phyloP scores from a whole-genome alignment of 75 land plant genomes.

The Pseudotsuga menziesii region DNA sequence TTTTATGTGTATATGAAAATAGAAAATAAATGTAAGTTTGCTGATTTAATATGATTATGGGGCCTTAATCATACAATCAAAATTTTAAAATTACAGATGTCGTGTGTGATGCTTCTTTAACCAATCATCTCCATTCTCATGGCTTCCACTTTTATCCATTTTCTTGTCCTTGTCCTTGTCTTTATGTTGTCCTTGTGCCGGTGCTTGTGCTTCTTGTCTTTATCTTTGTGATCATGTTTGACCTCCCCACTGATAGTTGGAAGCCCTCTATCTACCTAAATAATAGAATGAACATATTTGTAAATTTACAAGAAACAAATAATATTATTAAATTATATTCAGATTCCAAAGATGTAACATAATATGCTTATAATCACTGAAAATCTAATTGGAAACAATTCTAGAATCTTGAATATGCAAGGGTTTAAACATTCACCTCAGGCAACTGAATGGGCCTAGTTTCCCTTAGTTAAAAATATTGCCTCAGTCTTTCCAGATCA shows the following conservation, averaged over 20 bases:
- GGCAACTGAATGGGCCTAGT: constrained; percentile 66
- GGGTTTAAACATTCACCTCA: constrained; percentile 38
- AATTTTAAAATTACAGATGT: not conserved
- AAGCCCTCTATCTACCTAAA: constrained; percentile 66
- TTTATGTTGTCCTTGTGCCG: constrained; percentile 75
- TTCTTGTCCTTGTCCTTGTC: constrained; percentile 77
- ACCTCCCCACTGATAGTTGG: constrained; percentile 67
- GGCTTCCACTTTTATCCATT: constrained; percentile 63
- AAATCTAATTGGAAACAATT: not conserved
- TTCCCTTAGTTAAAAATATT: constrained; percentile 79
- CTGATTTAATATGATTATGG: not conserved
- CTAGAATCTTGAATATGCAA: not conserved
- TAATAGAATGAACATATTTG: not conserved
- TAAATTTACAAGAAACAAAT: not conserved
- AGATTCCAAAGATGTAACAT: not conserved
- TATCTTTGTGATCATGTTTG: constrained; percentile 64
- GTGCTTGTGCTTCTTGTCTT: constrained; percentile 78
- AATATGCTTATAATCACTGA: not conserved
- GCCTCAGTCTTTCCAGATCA: constrained; percentile 67
- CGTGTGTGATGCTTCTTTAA: constrained; percentile 62
- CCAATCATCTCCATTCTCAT: constrained; percentile 62
- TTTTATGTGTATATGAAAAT: constrained; percentile 48
- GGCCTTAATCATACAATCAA: not conserved
- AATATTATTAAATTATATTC: not conserved
- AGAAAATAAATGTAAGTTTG: not conserved